Base-by-base conservation (phyloP, 164 flowering plant species). In the Vitis vinifera region DNA sequence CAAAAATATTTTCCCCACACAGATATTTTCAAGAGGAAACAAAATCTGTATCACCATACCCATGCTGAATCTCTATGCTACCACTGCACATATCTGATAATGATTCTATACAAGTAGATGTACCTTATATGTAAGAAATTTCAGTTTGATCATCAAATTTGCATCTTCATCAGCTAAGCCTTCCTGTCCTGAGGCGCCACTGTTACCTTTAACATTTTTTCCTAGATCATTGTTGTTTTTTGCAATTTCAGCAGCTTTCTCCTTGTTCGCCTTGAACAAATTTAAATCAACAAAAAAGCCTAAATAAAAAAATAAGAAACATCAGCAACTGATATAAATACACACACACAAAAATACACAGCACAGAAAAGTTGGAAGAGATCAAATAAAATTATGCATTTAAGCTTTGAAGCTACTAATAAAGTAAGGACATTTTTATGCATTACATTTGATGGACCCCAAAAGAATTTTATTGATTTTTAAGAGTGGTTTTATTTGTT, bases 61-160 rank as follows among this genome's bases (percentile, higher is more conserved):
- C 44, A 37, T 37, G 4, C 44, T 37, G 44, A 37, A 37, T 37
- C 44, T 37, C 44, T 37, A 37, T 37, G 44, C 44, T 37, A 37
- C 44, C 7, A 37, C 6, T 37, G 44, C 44, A 37, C 44, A 15
- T 23, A 23, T 23, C 27, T 23, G 27, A 23, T 23, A 1, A 2
- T 23, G 2, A 23, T 23, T 23, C 27, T 23, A 23, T 49, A 19
- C 17, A 67, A 62, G 23, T 2, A 48, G 14, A 27, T 56, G 23
- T 76, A 94, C 98, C 97, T 93, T 95, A 68, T 95, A 95, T 12
- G 98, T 89, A 65, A 93, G 91, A 79, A 95, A 95, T 75, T 95
- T 95, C 75, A 95, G 68, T 76, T 95, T 93, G 69, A 95, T 83
- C 99, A 93, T 95, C 60, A 90, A 68, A 75, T 95, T 93, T 59